phyloP scores from a whole-genome alignment of 305 asterid genomes.

The Solanum hybrid region DNA sequence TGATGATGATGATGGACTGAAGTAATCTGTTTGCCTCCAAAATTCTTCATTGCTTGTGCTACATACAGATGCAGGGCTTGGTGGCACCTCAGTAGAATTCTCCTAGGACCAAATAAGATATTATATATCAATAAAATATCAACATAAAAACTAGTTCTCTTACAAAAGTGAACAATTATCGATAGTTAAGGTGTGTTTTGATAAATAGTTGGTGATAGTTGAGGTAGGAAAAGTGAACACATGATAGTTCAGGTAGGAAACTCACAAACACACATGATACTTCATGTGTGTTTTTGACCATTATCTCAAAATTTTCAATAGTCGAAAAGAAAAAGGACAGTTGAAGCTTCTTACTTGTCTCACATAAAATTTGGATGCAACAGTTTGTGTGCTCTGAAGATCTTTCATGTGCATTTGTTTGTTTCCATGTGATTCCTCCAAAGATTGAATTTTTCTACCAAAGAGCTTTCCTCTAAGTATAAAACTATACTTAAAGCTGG shows the following conservation, averaged over 20 bases:
- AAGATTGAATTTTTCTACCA: conserved; percentile 55
- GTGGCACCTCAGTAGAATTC: conserved; percentile 90
- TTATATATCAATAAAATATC: not conserved
- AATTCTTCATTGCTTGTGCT: conserved; percentile 63
- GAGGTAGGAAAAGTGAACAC: not conserved
- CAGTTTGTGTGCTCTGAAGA: conserved; percentile 35
- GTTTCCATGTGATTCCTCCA: conserved; percentile 29
- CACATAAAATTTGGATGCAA: conserved; percentile 34
- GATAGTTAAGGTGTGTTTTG: not conserved
- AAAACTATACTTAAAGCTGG: conserved; percentile 69
- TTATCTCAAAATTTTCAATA: not conserved
- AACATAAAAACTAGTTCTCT: not conserved
- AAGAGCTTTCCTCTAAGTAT: conserved; percentile 65
- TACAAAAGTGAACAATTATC: not conserved
- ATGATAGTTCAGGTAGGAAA: not conserved
- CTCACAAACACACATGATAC: not conserved
- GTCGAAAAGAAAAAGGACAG: not conserved
- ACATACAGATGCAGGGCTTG: conserved; percentile 97
- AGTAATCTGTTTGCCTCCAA: conserved; percentile 60
- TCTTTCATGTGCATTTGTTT: conserved; percentile 5
- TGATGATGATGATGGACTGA: conserved; percentile 27
- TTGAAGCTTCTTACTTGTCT: conserved; percentile 44
- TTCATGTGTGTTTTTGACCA: not conserved
- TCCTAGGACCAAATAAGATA: conserved; percentile 40
- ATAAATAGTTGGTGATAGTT: not conserved